Conservation (phyloP, 192 early-diverging fungal species). For the Coemansia aciculifera region DNA sequence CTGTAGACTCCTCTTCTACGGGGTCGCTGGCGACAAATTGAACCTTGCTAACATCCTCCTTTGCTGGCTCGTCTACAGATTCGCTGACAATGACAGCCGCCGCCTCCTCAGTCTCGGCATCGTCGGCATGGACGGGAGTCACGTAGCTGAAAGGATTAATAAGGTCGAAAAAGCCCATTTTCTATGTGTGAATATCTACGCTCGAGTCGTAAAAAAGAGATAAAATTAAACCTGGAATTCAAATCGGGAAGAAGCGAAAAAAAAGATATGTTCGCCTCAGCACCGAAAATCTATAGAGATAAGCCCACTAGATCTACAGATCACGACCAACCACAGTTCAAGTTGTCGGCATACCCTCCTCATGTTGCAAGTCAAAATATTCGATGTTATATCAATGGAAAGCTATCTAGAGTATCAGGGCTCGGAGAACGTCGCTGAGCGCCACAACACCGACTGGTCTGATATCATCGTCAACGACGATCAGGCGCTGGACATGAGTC, state of each 20-base stretch:
- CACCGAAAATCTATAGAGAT: slow-evolving; percentile 9
- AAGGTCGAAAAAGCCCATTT: slow-evolving; percentile 52
- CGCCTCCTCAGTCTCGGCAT: slow-evolving; percentile 24
- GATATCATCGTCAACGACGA: slow-evolving; percentile 84
- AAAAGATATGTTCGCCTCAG: not conserved
- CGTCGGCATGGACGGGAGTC: slow-evolving; percentile 68
- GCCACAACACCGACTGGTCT: slow-evolving; percentile 81
- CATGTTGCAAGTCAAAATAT: not conserved
- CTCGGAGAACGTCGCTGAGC: slow-evolving; percentile 77
- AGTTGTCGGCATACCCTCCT: not conserved
- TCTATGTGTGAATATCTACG: slow-evolving; percentile 1
- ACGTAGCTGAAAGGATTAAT: slow-evolving; percentile 59
- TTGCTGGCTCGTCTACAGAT: not conserved
- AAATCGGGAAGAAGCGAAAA: not conserved
- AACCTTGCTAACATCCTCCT: not conserved
- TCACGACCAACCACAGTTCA: not conserved
- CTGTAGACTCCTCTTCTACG: slow-evolving; percentile 36
- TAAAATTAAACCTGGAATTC: not conserved
- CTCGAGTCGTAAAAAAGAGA: slow-evolving; percentile 3
- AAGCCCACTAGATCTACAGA: slow-evolving; percentile 7
- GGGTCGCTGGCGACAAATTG: slow-evolving; percentile 37
- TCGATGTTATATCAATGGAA: not conserved
- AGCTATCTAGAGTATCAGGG: slow-evolving; percentile 38
- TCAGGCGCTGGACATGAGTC: slow-evolving; percentile 84
- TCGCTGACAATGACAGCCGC: slow-evolving; percentile 16